Percentiles rank a stretch among this genome's conserved stretches.
These are phyloP conservation scores for Aspergillus uvarum DNA, from an alignment of 2,329 filamentous ascomycete species.

Conservation along the genomic window DNA sequence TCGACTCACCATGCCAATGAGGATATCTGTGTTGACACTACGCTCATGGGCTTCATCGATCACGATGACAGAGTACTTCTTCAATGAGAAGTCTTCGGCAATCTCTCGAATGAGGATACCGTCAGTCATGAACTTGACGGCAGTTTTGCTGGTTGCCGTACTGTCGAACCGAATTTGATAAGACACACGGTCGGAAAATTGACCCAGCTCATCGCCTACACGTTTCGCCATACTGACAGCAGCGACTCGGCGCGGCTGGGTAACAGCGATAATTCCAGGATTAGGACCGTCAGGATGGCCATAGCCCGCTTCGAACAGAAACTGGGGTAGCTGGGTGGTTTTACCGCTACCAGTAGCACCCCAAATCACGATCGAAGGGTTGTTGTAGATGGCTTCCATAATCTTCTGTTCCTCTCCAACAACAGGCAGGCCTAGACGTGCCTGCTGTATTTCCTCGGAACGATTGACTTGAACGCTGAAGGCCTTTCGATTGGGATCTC, in stretches of 20 bases:
- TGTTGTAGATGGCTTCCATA: constrained; percentile 95
- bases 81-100: constrained; percentile 80
- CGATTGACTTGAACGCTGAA: constrained; percentile 73
- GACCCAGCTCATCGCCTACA: constrained; percentile 80
- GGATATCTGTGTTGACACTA: constrained; percentile 94
- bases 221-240: constrained; percentile 96
- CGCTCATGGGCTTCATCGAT: constrained; percentile 97
- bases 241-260: constrained; percentile 90
- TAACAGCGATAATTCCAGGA: constrained; percentile 90
- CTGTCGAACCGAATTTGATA: constrained; percentile 97
- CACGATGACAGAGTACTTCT: constrained; percentile 88
- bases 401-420: constrained; percentile 95
- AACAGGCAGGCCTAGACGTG: constrained; percentile 78
- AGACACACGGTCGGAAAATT: constrained; percentile 73
- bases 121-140: constrained; percentile 98
- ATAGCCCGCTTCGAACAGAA: constrained; percentile 91
- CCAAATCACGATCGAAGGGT: constrained; percentile 86
- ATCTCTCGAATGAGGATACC: constrained; percentile 92
- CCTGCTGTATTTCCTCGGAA: constrained; percentile 70
- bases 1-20: constrained; percentile 95
- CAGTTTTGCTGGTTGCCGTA: constrained; percentile 74
- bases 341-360: constrained; percentile 96
- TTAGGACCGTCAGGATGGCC: constrained; percentile 75
- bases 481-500: constrained; percentile 63
- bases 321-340: constrained; percentile 95